Percentiles rank a stretch among this genome's conserved stretches.
phyloP scores from a whole-genome alignment of 257 asterid genomes.

The Petunia secreta region DNA sequence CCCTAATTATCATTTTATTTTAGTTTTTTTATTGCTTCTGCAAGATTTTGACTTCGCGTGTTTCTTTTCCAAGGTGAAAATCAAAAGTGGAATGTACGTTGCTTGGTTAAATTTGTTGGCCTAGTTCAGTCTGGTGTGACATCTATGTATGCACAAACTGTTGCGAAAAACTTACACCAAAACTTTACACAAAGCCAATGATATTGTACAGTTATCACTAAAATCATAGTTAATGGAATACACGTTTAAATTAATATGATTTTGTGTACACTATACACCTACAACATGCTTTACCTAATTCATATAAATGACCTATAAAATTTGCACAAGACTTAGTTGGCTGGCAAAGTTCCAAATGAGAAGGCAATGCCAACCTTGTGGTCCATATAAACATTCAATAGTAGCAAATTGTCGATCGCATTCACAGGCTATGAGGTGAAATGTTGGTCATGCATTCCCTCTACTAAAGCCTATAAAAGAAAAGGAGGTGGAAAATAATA shows the following conservation, averaged over 20 bases:
- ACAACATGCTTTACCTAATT: constrained; percentile 25
- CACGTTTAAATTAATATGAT: too few species aligned
- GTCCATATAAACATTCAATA: constrained; percentile 39
- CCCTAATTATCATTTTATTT: constrained; percentile 24
- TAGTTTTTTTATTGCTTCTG: background rate
- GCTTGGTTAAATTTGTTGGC: constrained; percentile 5
- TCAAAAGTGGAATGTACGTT: background rate
- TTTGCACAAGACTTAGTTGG: background rate
- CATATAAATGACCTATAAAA: constrained; percentile 18
- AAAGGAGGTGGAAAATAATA: background rate
- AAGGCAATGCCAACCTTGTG: constrained; percentile 32
- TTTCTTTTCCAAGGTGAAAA: constrained; percentile 37
- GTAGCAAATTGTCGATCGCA: background rate
- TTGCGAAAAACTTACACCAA: background rate
- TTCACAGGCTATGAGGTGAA: background rate
- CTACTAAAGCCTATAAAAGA: background rate
- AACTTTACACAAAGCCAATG: too few species aligned
- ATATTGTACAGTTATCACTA: too few species aligned
- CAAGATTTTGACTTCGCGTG: constrained; percentile 22
- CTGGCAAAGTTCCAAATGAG: constrained; percentile 26
- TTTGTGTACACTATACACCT: background rate
- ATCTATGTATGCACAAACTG: background rate
- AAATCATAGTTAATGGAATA: too few species aligned
- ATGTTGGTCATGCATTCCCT: background rate
- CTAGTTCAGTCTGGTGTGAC: constrained; percentile 2